Percentiles rank a stretch among this genome's conserved stretches.
Conservation (phyloP, 345 rosid genomes). For the Corchorus capsularis region DNA sequence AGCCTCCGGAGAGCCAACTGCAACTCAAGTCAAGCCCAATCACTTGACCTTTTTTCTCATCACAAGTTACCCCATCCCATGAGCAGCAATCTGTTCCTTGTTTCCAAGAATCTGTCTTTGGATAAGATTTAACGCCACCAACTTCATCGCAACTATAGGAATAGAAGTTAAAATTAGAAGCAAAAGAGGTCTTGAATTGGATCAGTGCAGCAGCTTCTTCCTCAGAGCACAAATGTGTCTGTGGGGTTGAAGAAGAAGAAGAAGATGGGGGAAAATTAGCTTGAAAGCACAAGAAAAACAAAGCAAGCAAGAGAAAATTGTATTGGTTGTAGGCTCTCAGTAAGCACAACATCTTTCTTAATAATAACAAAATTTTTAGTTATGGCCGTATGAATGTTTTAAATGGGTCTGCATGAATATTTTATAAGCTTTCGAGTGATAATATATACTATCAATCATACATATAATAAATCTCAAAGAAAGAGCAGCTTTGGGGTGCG, state of each 20-base stretch:
- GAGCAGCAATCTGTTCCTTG: conserved; percentile 29
- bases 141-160: too few species aligned
- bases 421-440: too few species aligned
- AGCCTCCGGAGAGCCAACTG: conserved; percentile 2
- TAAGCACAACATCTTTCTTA: neutral
- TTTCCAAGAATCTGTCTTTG: conserved; percentile 22
- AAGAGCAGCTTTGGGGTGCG: too few species aligned
- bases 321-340: neutral
- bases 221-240: neutral
- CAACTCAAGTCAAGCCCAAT: conserved; percentile 27
- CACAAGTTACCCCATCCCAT: conserved; percentile 35
- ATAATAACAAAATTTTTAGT: neutral
- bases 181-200: neutral
- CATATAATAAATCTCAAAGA: too few species aligned
- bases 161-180: too few species aligned
- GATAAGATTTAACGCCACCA: neutral
- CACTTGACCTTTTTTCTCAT: neutral
- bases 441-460: too few species aligned
- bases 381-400: too few species aligned
- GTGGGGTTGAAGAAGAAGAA: neutral
- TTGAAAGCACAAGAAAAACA: neutral
- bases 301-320: neutral
- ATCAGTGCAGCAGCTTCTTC: neutral
- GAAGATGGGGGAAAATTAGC: neutral
- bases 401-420: too few species aligned